These are phyloP conservation scores for Paraglomus occultum DNA, from an alignment of 192 early-diverging fungal species.

Conservation along the genomic window DNA sequence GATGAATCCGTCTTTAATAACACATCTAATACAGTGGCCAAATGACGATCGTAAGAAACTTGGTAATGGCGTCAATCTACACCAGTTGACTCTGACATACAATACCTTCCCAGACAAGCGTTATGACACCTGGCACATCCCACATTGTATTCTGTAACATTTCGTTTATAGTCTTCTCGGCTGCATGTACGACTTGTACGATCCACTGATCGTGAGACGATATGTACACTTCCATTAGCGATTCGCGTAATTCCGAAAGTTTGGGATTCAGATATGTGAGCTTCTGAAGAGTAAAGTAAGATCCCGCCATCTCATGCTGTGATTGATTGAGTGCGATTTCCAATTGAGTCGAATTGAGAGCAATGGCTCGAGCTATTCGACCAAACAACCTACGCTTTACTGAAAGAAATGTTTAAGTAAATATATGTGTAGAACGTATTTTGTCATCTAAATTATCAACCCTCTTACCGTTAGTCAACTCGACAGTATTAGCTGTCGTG, in stretches of 20 bases:
- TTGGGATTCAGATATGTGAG: slow-evolving; percentile 26
- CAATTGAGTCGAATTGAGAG: slow-evolving; percentile 14
- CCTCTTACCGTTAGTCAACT: too few species aligned
- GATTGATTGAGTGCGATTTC: neutral
- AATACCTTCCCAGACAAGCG: slow-evolving; percentile 52
- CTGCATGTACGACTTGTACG: slow-evolving; percentile 24
- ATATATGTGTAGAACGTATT: too few species aligned
- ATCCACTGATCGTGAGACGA: slow-evolving; percentile 47
- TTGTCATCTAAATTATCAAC: too few species aligned
- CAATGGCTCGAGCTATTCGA: slow-evolving; percentile 21
- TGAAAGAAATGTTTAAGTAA: too few species aligned
- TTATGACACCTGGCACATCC: slow-evolving; percentile 41
- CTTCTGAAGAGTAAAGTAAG: neutral
- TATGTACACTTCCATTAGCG: slow-evolving; percentile 39
- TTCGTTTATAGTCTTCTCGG: slow-evolving; percentile 30
- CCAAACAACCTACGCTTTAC: slow-evolving; percentile 18
- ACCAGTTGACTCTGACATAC: neutral
- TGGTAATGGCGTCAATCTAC: too few species aligned
- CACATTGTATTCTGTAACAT: slow-evolving; percentile 37
- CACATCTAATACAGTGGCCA: neutral
- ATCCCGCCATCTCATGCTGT: neutral
- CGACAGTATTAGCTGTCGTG: too few species aligned
- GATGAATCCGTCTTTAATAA: neutral
- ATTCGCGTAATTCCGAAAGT: slow-evolving; percentile 32
- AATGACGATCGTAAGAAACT: too few species aligned